Evolutionary conservation across 1,139 yeast species (phyloP), one percentile per base, ranked within the genome.

Genomic region (Eremothecium cymbalariae): DNA sequence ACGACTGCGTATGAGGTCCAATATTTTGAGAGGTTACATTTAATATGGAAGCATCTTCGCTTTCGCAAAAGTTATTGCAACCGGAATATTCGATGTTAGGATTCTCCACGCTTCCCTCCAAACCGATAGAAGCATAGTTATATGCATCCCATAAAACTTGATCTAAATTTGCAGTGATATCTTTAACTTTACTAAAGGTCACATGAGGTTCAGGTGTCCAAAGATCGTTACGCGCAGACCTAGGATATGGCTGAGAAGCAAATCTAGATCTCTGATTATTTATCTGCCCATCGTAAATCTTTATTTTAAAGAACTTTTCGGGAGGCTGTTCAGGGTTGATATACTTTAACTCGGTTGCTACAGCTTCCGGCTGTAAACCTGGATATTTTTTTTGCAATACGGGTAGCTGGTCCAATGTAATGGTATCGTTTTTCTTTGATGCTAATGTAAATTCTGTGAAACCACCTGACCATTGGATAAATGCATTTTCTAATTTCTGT

Each of bases 401-500:
- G 4, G 59, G 51, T 28, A 55, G 46, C 9, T 40, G 25, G 8
- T 40, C 45, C 2, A 36, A 9, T 2, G 38, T 15, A 7, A 8
- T 9, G 8, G 31, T 13, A 1, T 25, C 17, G 8, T 29, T 25
- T 6, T 33, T 33, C 2, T 28, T 30, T 2, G 37, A 34, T 4
- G 39, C 27, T 2, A 40, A 30, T 8, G 53, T 49, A 29, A 51
- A 53, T 8, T 45, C 45, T 6, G 45, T 42, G 31, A 44, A 53
- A 2, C 59, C 59, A 12, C 57, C 60, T 21, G 72, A 66, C 13
- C 69, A 45, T 37, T 63, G 67, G 16, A 55, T 55, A 41, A 62
- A 67, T 36, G 57, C 51, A 18, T 60, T 57, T 38, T 75, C 75
- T 25, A 84, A 48, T 48, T 80, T 80, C 13, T 57, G 55, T 42